A percentile compares a stretch with the other conserved stretches of the same genome.
Evolutionary conservation across 768 basidiomycete genomes (phyloP).

Genomic region (Amanita subjunquillea): DNA sequence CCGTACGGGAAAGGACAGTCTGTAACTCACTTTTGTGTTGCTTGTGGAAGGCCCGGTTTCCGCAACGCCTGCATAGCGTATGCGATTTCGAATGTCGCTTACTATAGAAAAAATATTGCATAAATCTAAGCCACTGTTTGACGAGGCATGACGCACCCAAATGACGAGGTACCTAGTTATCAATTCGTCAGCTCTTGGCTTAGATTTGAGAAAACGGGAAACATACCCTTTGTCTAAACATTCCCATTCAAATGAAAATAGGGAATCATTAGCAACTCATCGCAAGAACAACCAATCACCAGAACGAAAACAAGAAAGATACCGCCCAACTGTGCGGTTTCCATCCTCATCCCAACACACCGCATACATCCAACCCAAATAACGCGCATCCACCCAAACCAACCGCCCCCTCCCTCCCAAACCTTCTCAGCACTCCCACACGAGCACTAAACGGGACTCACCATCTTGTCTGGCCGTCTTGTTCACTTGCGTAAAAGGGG

Average conservation of each 20-base stretch:
- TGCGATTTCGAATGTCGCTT: constrained; percentile 96
- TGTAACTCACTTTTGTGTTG: constrained; percentile 87
- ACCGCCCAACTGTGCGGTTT: background rate
- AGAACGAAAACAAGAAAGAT: background rate
- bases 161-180: constrained; percentile 83
- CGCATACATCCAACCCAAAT: constrained; percentile 11
- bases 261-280: constrained; percentile 12
- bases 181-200: background rate
- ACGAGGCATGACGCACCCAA: constrained; percentile 55
- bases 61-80: constrained; percentile 96
- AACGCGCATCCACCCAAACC: background rate
- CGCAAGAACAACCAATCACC: background rate
- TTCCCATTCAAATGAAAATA: constrained; percentile 13
- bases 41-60: constrained; percentile 91
- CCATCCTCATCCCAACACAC: background rate
- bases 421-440: constrained; percentile 11
- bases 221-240: constrained; percentile 78
- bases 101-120: constrained; percentile 31
- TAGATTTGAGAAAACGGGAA: constrained; percentile 1
- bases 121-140: background rate
- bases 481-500: constrained; percentile 15
- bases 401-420: constrained; percentile 9
- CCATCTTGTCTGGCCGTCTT: constrained; percentile 26
- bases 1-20: background rate
- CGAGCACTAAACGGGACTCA: constrained; percentile 21